Conservation (phyloP, 2,329 filamentous ascomycete genomes). For the Sclerotiophoma versabilis region DNA sequence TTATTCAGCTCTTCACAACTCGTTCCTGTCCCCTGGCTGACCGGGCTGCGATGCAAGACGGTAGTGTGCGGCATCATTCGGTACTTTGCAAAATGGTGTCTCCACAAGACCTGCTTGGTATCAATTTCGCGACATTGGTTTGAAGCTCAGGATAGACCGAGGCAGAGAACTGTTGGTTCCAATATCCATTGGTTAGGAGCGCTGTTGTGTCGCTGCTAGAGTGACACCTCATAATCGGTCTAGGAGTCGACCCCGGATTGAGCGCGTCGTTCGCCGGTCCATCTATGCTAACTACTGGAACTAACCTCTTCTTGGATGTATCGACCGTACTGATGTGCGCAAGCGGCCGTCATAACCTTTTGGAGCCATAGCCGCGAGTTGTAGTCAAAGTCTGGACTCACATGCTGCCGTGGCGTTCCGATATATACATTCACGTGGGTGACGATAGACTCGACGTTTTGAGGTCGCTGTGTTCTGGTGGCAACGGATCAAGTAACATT, state of each 20-base stretch:
- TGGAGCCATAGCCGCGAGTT: constrained; percentile 6
- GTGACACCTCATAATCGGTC: neutral
- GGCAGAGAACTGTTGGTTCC: neutral
- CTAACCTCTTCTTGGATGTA: neutral
- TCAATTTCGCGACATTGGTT: neutral
- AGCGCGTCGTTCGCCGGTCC: neutral
- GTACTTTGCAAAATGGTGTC: neutral
- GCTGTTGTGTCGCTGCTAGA: neutral
- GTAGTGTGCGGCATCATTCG: neutral
- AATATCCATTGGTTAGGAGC: constrained; percentile 1
- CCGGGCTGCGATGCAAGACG: neutral
- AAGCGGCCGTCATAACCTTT: neutral
- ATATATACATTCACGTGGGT: neutral
- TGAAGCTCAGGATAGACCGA: neutral
- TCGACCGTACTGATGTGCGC: neutral
- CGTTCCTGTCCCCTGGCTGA: neutral
- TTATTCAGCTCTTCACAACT: neutral
- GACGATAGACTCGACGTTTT: neutral
- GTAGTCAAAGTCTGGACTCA: neutral
- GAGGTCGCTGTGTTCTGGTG: neutral
- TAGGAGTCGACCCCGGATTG: neutral
- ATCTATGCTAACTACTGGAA: neutral
- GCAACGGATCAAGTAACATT: neutral
- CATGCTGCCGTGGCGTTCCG: neutral
- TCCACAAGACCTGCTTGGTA: neutral